Base-by-base conservation (phyloP, 2,329 filamentous ascomycete species). In the Colletotrichum gloeosporioides region DNA sequence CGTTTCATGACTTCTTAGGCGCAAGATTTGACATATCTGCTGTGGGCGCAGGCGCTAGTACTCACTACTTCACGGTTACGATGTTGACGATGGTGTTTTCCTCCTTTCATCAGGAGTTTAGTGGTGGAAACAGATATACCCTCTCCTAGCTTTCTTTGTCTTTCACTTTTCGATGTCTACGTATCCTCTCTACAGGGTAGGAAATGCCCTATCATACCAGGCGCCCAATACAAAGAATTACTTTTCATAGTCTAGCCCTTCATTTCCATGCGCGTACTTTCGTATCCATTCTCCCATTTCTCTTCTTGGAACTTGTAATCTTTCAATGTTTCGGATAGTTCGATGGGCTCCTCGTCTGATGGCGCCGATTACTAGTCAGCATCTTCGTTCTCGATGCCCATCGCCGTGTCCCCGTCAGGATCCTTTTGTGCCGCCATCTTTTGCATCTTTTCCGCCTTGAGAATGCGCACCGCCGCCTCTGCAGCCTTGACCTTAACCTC, bases 401-500 rank as follows among this genome's bases (percentile, higher is more conserved):
- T 66, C 16, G 7, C 32, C 6, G n/a, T 13, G 29, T 61, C 59
- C 13, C n/a, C 53, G 7, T 65, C n/a, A 3, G 29, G 18, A 4
- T 55, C n/a, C 10, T 63, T 34, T 25, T 32, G 59, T 15, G 59
- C 29, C 31, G 34, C 62, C 34, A 39, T 27, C 34, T 44, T 64
- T 29, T 44, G n/a, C 32, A 29, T 16, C 34, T 64, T 64, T 75
- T 76, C 78, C 8, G 68, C 63, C 73, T 78, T 83, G 76, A 87
- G 78, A 12, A 84, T 74, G 36, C 77, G 79, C 29, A 92, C 83
- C 1, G 90, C 91, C 77, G 82, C 79, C 57, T 89, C 87, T 0
- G 92, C 92, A 16, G 91, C 92, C 81, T 83, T 89, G 0, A 88
- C 89, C 83, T 88, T 86, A 10, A 89, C 88, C 81, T 93, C 91